Percentiles rank a stretch among this genome's conserved stretches.
phyloP scores from a whole-genome alignment of 495 filamentous ascomycete genomes.

The Bacidia rubella region DNA sequence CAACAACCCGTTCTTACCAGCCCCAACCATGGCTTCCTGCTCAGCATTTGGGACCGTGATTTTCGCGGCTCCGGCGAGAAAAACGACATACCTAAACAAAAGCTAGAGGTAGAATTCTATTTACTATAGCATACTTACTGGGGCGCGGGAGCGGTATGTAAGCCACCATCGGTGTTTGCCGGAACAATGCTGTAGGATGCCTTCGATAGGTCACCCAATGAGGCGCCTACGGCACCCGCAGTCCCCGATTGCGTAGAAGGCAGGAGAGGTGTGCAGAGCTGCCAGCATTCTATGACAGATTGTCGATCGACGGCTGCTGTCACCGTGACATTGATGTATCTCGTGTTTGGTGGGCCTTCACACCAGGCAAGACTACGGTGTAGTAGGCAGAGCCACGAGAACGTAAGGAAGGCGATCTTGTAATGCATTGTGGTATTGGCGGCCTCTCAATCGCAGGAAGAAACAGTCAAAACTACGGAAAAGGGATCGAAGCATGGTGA shows the following conservation, averaged over 20 bases:
- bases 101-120: too few species aligned
- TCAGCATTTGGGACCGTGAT: neutral
- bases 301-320: neutral
- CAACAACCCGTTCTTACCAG: neutral
- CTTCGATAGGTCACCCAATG: neutral
- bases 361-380: neutral
- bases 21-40: neutral
- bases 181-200: neutral
- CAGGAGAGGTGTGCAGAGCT: neutral
- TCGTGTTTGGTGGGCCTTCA: neutral
- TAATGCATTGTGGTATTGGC: too few species aligned
- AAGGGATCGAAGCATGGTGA: too few species aligned
- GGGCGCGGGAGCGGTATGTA: neutral
- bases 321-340: neutral
- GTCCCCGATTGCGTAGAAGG: neutral
- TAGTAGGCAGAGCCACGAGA: neutral
- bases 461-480: too few species aligned
- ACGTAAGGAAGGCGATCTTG: too few species aligned
- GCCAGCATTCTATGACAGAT: neutral
- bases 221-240: neutral
- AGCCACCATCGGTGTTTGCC: neutral
- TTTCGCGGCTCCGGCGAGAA: neutral
- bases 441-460: too few species aligned
- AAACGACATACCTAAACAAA: neutral
- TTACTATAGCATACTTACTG: neutral